Evolutionary conservation across 116 monocot genomes (phyloP).

Genomic region (Cymodocea nodosa): DNA sequence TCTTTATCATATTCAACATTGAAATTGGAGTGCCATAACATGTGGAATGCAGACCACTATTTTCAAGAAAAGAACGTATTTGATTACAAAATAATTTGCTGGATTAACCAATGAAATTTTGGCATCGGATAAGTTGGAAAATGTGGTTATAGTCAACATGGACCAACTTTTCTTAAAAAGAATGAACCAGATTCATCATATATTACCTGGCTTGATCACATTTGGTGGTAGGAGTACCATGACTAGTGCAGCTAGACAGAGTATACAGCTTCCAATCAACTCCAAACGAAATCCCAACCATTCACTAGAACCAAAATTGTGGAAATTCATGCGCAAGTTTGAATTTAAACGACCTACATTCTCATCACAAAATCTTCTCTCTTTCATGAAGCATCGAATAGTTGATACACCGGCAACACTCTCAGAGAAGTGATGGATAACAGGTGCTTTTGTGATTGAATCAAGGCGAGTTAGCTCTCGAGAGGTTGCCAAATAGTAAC

Average conservation of each 20-base stretch:
- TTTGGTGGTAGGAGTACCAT: conserved; percentile 73
- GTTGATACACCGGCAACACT: conserved; percentile 79
- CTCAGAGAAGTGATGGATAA: conserved; percentile 99
- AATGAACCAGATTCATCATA: neutral
- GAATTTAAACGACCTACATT: conserved; percentile 64
- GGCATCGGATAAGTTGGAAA: no score
- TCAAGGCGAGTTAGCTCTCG: conserved; percentile 94
- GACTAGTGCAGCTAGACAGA: conserved; percentile 65
- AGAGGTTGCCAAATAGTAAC: conserved; percentile 81
- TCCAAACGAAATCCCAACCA: conserved; percentile 97
- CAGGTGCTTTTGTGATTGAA: conserved; percentile 97
- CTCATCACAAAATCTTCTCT: conserved; percentile 47
- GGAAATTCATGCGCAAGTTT: conserved; percentile 88
- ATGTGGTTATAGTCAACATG: no score
- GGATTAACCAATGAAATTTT: neutral
- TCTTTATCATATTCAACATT: no score
- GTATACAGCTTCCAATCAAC: conserved; percentile 67
- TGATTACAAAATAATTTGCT: neutral
- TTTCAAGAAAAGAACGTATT: neutral
- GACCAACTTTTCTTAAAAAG: neutral
- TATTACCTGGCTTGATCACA: conserved; percentile 76
- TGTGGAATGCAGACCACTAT: no score
- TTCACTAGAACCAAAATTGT: conserved; percentile 92
- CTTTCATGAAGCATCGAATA: conserved; percentile 78
- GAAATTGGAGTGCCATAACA: no score